Evolutionary conservation across 176 grass and related monocot species (phyloP), one percentile per base, ranked within the genome.

Genomic region (Avena eriantha): DNA sequence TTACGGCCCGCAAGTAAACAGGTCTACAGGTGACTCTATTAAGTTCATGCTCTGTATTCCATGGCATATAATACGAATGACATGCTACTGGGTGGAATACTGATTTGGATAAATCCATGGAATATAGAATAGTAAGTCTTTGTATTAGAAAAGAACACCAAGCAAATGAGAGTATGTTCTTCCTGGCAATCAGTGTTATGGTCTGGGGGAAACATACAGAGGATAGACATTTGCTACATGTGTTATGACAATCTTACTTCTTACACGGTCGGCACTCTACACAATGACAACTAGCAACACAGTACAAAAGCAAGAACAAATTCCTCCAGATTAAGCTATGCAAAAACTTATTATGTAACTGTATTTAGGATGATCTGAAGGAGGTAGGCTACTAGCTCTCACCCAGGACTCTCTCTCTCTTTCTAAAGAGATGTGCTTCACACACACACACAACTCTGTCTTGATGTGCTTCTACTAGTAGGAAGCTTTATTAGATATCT

Each of bases 311-410:
- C 7, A 83, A 45, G 23, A 75, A 49, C 2, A 8, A 45, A 29
- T 36, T 35, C 33, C n/a, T 26, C 66, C 17, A 12, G 46, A 84
- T 80, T 18, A 88, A 73, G 16, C 56, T 45, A 17, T 11, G 71
- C n/a, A 73, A 80, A 10, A 31, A 54, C 33, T 79, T 24, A 58
- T 68, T 83, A 22, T 79, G 17, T 70, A 69, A 33, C 61, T 69
- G 49, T 26, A 71, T 48, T 57, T 56, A 61, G 77, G 36, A 71
- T 71, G 39, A 69, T 33, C 13, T 29, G n/a, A n/a, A n/a, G n/a
- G n/a, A n/a, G n/a, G n/a, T n/a, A n/a, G n/a, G n/a, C n/a, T n/a
- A n/a, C n/a, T n/a, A n/a, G n/a, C n/a, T n/a, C n/a, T n/a, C n/a
- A n/a, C n/a, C n/a, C n/a, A n/a, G n/a, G n/a, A n/a, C 29, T 29